phyloP scores from a whole-genome alignment of 495 filamentous ascomycete genomes.

The Chaetomium cochliodes region DNA sequence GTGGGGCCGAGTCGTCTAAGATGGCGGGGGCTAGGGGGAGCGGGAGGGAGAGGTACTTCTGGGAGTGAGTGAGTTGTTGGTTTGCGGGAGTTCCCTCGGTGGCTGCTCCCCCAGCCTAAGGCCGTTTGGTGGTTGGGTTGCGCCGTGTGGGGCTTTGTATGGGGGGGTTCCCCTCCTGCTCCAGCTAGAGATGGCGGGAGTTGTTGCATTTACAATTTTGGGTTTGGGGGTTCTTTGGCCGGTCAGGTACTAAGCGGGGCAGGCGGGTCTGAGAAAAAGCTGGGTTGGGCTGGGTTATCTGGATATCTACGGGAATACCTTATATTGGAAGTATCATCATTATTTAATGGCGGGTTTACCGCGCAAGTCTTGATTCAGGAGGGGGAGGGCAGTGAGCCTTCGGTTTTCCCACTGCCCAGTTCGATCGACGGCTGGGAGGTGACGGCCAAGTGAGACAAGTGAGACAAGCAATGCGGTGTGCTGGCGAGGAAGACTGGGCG shows the following conservation, averaged over 20 bases:
- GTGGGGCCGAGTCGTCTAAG: not conserved
- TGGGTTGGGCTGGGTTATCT: not conserved
- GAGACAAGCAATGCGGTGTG: no score
- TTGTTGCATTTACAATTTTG: not conserved
- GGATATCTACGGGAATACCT: not conserved
- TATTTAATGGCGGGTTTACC: not conserved
- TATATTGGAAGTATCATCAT: not conserved
- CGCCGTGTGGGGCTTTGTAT: not conserved
- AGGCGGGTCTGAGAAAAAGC: not conserved
- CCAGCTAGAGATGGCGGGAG: not conserved
- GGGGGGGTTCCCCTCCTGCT: not conserved
- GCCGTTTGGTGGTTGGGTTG: no score
- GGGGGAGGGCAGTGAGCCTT: no score
- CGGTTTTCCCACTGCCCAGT: no score
- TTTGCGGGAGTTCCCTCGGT: no score
- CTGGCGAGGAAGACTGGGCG: no score
- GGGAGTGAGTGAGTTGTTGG: not conserved
- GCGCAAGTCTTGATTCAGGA: no score
- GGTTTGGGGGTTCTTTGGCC: not conserved
- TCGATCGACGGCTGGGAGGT: no score
- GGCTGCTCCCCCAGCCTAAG: no score
- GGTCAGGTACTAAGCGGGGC: not conserved
- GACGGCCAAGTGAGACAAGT: no score
- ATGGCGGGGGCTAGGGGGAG: not conserved
- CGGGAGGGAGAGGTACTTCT: constrained; percentile 2